phyloP scores from a whole-genome alignment of 2,329 filamentous ascomycete species.

The Monilinia fructigena region DNA sequence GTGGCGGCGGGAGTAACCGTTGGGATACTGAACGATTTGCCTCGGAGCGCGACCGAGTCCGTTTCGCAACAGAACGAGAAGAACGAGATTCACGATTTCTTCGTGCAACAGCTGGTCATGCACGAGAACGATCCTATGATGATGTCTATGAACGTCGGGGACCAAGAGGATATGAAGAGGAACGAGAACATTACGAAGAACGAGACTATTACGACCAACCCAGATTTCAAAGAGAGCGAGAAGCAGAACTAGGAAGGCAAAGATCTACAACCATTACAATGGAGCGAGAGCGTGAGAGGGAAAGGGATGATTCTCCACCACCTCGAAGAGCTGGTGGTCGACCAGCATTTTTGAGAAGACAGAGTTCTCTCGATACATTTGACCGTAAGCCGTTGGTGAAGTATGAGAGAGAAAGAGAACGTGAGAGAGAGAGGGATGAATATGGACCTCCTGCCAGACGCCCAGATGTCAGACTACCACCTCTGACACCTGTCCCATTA shows the following conservation, averaged over 20 bases:
- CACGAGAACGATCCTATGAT: conserved; percentile 50
- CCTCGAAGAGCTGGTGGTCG: conserved; percentile 47
- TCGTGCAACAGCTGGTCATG: conserved; percentile 43
- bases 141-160: conserved; percentile 50
- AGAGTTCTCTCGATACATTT: conserved; percentile 88
- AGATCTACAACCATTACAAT: conserved; percentile 39
- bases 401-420: conserved; percentile 39
- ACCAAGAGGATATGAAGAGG: conserved; percentile 37
- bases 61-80: conserved; percentile 44
- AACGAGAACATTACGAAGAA: conserved; percentile 41
- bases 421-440: conserved; percentile 56
- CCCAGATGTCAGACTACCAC: conserved; percentile 46
- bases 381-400: conserved; percentile 67
- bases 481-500: conserved; percentile 61
- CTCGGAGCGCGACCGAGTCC: conserved; percentile 47
- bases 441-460: conserved; percentile 55
- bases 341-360: conserved; percentile 71
- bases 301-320: conserved; percentile 34
- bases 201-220: conserved; percentile 46
- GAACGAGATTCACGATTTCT: conserved; percentile 50
- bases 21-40: conserved; percentile 58
- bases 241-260: conserved; percentile 42
- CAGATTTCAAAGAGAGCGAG: conserved; percentile 50
- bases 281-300: conserved; percentile 32
- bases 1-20: conserved; percentile 37